Evolutionary conservation across 768 basidiomycete genomes (phyloP).

Genomic region (Rhodotorula paludigena): DNA sequence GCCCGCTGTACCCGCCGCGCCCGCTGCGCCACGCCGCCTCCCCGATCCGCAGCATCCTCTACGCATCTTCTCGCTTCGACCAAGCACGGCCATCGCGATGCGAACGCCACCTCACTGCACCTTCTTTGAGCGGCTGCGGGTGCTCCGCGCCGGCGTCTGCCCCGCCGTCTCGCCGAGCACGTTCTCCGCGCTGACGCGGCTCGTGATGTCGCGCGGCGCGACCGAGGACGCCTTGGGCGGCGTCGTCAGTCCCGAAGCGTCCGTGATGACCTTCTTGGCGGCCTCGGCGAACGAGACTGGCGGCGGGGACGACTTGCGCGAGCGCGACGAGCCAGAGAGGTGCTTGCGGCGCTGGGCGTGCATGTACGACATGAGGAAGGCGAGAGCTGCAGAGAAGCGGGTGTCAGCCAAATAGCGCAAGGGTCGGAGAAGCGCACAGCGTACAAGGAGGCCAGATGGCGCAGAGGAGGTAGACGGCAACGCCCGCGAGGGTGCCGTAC

Average conservation of each 20-base stretch:
- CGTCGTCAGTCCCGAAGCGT: too few relatives aligned
- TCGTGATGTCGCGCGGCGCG: constrained; percentile 4
- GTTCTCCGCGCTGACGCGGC: neutral
- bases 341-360: constrained; percentile 58
- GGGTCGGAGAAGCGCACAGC: constrained; percentile 43
- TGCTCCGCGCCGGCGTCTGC: constrained; percentile 28
- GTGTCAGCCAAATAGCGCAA: constrained; percentile 44
- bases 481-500: constrained; percentile 37
- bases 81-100: too few relatives aligned
- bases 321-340: constrained; percentile 39
- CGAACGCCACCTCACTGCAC: neutral
- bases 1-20: too few relatives aligned
- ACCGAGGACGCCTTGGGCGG: neutral
- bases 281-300: neutral
- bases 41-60: too few relatives aligned
- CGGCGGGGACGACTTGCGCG: neutral
- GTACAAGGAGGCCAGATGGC: constrained; percentile 83
- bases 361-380: constrained; percentile 53
- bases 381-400: constrained; percentile 49
- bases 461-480: constrained; percentile 54
- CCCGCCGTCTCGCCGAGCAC: neutral
- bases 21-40: too few relatives aligned
- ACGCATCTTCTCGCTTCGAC: too few relatives aligned
- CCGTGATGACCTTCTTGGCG: too few relatives aligned
- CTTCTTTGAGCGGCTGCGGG: constrained; percentile 21